phyloP scores from a whole-genome alignment of 1,284 basidiomycete species.

The Vanrija pseudolonga region DNA sequence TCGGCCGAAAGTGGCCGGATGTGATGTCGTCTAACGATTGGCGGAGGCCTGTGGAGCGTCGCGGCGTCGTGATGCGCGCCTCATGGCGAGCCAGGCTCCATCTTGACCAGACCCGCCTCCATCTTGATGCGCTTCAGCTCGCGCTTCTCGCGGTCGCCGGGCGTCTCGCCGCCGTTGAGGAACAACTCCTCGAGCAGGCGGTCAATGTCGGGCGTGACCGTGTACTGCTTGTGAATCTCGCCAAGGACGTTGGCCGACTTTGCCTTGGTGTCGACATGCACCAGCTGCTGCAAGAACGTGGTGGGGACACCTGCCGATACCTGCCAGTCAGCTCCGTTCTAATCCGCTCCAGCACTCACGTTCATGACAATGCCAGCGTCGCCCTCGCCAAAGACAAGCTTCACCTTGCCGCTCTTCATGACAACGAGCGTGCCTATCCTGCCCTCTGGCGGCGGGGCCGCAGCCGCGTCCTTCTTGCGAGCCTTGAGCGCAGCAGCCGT shows the following conservation, averaged over 20 bases:
- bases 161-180: conserved; percentile 42
- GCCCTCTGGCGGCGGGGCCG: conserved; percentile 60
- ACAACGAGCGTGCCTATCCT: conserved; percentile 76
- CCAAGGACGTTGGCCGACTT: conserved; percentile 65
- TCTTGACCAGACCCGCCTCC: conserved; percentile 57
- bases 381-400: conserved; percentile 74
- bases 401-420: conserved; percentile 77
- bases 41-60: too few species aligned
- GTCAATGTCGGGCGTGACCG: conserved; percentile 81
- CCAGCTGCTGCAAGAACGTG: conserved; percentile 84
- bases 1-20: too few species aligned
- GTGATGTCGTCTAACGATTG: too few species aligned
- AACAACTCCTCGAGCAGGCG: conserved; percentile 68
- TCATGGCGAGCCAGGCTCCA: conserved; percentile 51
- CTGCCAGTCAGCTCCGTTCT: conserved; percentile 49
- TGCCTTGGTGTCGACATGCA: conserved; percentile 66
- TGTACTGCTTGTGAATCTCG: conserved; percentile 78
- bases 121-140: conserved; percentile 43
- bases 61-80: background rate
- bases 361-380: conserved; percentile 79
- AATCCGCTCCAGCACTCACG: conserved; percentile 55
- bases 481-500: conserved; percentile 20
- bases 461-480: conserved; percentile 30
- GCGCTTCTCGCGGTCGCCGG: conserved; percentile 46
- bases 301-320: conserved; percentile 78